Conservation (phyloP, 164 flowering plant genomes). For the Buxus sempervirens region DNA sequence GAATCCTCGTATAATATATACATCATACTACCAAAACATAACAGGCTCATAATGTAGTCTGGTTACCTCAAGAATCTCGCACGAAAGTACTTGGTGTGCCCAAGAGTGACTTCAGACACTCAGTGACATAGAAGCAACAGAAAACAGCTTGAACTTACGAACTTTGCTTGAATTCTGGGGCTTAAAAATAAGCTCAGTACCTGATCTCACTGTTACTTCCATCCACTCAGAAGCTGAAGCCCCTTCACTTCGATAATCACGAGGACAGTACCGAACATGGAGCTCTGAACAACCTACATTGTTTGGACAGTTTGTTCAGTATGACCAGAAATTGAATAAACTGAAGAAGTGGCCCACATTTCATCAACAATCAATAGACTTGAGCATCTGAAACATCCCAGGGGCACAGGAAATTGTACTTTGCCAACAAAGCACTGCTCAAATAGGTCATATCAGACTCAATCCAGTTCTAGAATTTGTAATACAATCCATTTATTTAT, state of each 20-base stretch:
- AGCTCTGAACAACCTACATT: constrained; percentile 67
- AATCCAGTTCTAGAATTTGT: too few species aligned
- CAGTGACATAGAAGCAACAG: constrained; percentile 55
- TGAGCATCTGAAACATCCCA: too few species aligned
- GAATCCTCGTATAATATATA: background rate
- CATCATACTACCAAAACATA: background rate
- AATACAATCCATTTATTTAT: too few species aligned
- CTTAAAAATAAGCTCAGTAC: constrained; percentile 75
- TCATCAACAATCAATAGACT: too few species aligned
- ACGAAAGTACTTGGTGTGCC: background rate
- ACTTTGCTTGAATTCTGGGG: constrained; percentile 50
- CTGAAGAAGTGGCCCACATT: too few species aligned
- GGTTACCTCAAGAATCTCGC: background rate
- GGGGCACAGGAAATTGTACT: too few species aligned
- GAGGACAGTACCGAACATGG: constrained; percentile 64
- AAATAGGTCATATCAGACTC: too few species aligned
- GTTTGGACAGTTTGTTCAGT: background rate
- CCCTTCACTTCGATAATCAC: constrained; percentile 75
- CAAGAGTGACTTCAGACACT: constrained; percentile 49
- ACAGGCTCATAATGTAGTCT: background rate
- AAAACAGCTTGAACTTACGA: constrained; percentile 69
- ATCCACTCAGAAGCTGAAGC: constrained; percentile 77
- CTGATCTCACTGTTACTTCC: constrained; percentile 68
- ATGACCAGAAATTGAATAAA: background rate
- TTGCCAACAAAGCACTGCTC: too few species aligned